Conservation (phyloP, 192 early-diverging fungal species). For the Coemansia sp. region DNA sequence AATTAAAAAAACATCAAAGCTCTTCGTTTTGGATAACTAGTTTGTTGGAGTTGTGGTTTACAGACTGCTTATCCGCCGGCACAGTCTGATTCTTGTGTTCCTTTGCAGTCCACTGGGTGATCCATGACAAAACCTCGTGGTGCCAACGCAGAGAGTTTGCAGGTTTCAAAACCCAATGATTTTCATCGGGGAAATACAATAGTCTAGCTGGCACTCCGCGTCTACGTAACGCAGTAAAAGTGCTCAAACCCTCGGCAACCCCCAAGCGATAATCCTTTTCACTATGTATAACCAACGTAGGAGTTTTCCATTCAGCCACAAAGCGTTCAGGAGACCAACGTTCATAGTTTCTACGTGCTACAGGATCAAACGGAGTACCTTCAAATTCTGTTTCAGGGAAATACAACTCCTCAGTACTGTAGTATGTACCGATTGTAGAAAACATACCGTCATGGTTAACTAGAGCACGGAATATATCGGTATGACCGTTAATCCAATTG, state of each 20-base stretch:
- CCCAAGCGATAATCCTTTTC: slow-evolving; percentile 66
- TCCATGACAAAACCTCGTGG: slow-evolving; percentile 64
- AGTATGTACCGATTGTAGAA: slow-evolving; percentile 60
- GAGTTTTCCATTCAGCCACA: slow-evolving; percentile 73
- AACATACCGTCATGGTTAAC: slow-evolving; percentile 86
- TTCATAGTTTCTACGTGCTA: slow-evolving; percentile 59
- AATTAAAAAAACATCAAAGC: background rate
- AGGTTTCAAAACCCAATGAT: slow-evolving; percentile 72
- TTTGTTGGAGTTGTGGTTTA: background rate
- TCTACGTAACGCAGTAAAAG: slow-evolving; percentile 75
- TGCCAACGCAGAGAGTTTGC: slow-evolving; percentile 75
- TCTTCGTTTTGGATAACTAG: slow-evolving; percentile 1
- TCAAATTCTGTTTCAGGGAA: slow-evolving; percentile 70
- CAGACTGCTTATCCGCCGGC: background rate
- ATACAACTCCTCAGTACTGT: slow-evolving; percentile 72
- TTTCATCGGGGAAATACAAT: slow-evolving; percentile 77
- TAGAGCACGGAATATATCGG: slow-evolving; percentile 61
- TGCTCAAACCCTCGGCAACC: slow-evolving; percentile 64
- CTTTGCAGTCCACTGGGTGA: slow-evolving; percentile 37
- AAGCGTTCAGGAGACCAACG: slow-evolving; percentile 65
- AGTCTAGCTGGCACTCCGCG: slow-evolving; percentile 63
- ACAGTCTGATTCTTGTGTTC: no score
- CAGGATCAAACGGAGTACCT: slow-evolving; percentile 59
- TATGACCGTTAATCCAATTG: slow-evolving; percentile 87
- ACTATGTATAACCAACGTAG: slow-evolving; percentile 75